Base-by-base conservation (phyloP, 129 eudicot species). In the Lonicera japonica region DNA sequence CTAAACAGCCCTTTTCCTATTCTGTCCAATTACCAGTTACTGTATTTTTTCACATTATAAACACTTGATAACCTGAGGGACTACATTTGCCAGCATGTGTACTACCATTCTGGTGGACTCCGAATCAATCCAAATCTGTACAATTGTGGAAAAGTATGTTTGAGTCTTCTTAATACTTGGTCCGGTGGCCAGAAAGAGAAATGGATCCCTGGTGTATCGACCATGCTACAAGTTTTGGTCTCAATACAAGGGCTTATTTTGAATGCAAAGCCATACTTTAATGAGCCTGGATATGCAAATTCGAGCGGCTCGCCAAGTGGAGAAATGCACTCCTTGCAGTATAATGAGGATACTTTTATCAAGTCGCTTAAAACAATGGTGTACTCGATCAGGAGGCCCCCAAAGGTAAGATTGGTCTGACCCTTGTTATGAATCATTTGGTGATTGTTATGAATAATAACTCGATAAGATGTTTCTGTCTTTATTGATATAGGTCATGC, bases 91-190 rank as follows among this genome's bases (percentile, higher is more conserved):
- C 58, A 87, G 97, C 69, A 56, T 43, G 92, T 92, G 41, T n/a
- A 85, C 70, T 92, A 87, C 74, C 89, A 85, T 64, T 84, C 99
- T 24, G 78, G 88, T 51, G 99, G 97, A 22, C 74, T 83, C 25
- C 78, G 92, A 21, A 71, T 90, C 54, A 86, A 90, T 68, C 97
- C 97, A 0, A 86, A 86, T 77, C 60, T 90, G 34, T 86, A 86
- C 60, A n/a, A 67, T 1, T 14, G 41, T 29, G 97, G 97, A 50
- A 81, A 83, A 76, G 95, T 90, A 41, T 90, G 97, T 58, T 71
- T 90, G 67, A 90, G 95, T 68, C 95, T 90, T 58, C 81, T 90
- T 17, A 80, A 77, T 74, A 90, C 95, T 54, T 90, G 95, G 97
- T 15, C 15, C 51, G 95, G 97, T 36, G 55, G 59, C 25, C 68